Percentiles rank a stretch among this genome's conserved stretches.
These are phyloP conservation scores for Aurifilum marmelostoma DNA, from an alignment of 2,329 filamentous ascomycete species.

Conservation along the genomic window DNA sequence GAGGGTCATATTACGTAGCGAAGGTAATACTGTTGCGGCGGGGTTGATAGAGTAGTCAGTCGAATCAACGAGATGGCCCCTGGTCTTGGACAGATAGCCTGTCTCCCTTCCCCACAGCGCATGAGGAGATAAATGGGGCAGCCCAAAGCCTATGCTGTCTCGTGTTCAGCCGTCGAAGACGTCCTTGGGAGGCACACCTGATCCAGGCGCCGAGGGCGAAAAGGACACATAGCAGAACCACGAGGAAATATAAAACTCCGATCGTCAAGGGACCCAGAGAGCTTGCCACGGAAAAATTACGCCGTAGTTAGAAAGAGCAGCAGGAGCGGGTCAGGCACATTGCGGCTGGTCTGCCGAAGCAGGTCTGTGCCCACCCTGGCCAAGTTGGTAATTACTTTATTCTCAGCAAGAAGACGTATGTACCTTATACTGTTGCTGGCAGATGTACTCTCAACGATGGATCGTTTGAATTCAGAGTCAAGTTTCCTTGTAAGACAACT, in stretches of 20 bases:
- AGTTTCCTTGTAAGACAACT: no score
- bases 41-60: constrained; percentile 72
- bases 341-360: neutral
- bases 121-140: no score
- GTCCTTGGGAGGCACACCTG: neutral
- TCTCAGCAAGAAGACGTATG: constrained; percentile 1
- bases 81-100: no score
- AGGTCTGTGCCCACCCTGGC: constrained; percentile 23
- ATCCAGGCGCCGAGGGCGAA: neutral
- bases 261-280: neutral
- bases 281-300: neutral
- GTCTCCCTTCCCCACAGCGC: no score
- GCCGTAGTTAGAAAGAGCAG: neutral
- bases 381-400: constrained; percentile 5
- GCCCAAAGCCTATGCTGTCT: neutral
- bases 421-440: neutral
- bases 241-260: neutral
- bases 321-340: neutral
- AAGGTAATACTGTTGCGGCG: constrained; percentile 84
- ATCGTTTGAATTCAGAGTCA: neutral
- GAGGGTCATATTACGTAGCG: constrained; percentile 77
- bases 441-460: neutral
- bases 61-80: neutral
- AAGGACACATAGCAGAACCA: neutral
- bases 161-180: neutral